These are phyloP conservation scores for Brassica napus DNA, from an alignment of 345 rosid species.

Conservation along the genomic window Da-Ae NC_063446.1:1678501-1679000, in stretches of 20 bases:
- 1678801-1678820: neutral
- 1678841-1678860: neutral
- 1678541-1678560: neutral
- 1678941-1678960: neutral
- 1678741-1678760: neutral
- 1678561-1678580: neutral
- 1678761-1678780: neutral
- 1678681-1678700: neutral
- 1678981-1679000: slow-evolving; percentile 53
- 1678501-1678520: neutral
- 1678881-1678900: neutral
- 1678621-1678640: neutral
- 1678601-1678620: neutral
- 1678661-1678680: neutral
- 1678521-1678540: neutral
- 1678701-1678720: neutral
- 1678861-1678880: neutral
- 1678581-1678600: neutral
- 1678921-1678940: neutral
- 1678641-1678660: neutral
- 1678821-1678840: neutral
- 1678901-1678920: neutral
- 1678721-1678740: neutral
- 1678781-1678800: neutral
- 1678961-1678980: neutral